Evolutionary conservation across 2,329 filamentous ascomycete species (phyloP).

Genomic region (Talaromyces albobiverticillius): DNA sequence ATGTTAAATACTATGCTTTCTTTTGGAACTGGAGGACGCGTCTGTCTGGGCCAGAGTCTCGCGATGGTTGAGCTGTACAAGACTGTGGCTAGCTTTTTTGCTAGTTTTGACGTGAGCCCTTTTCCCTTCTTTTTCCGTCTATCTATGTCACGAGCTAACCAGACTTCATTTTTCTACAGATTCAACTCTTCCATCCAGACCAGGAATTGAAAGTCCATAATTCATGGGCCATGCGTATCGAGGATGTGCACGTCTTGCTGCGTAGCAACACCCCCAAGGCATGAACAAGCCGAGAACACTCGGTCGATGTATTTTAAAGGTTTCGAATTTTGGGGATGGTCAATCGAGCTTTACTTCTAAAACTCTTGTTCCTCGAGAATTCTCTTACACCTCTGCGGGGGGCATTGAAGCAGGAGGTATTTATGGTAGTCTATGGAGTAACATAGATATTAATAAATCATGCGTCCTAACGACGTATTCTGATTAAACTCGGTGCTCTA

Average conservation of each 20-base stretch:
- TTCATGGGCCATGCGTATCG: conserved; percentile 37
- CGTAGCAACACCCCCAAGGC: background rate
- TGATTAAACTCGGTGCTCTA: too few species aligned
- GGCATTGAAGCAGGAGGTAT: too few species aligned
- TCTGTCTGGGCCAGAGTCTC: conserved; percentile 20
- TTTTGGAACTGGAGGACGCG: conserved; percentile 20
- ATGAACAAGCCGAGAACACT: background rate
- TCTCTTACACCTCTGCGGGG: too few species aligned
- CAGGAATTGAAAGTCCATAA: conserved; percentile 38
- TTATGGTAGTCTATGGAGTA: too few species aligned
- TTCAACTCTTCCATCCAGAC: conserved; percentile 31
- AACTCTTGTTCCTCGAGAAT: too few species aligned
- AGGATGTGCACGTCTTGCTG: conserved; percentile 5
- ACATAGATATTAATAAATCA: too few species aligned
- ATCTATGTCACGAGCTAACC: background rate
- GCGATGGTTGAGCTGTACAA: conserved; percentile 22
- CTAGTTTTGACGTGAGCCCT: conserved; percentile 40
- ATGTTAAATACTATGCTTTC: conserved; percentile 22
- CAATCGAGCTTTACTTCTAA: too few species aligned
- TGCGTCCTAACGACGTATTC: too few species aligned
- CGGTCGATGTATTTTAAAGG: too few species aligned
- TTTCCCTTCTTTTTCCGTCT: background rate
- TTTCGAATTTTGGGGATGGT: too few species aligned
- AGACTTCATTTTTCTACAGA: conserved; percentile 19
- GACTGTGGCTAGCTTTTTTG: conserved; percentile 32